Evolutionary conservation across 31 red algal species (phyloP).

Genomic region (Endocladia muricata): DNA sequence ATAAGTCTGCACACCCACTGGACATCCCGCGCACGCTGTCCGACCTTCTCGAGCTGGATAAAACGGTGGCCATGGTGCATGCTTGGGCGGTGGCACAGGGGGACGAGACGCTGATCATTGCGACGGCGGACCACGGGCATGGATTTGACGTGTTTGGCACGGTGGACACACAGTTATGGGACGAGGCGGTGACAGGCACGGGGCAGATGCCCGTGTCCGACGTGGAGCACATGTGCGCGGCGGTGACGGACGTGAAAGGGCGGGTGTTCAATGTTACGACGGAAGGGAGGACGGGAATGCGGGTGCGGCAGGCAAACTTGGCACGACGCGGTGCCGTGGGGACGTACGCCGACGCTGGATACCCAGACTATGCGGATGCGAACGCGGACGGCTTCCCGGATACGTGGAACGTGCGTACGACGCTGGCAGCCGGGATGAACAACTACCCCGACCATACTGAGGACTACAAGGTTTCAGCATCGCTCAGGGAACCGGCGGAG

Average conservation of each 20-base stretch:
- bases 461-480: conserved; percentile 46
- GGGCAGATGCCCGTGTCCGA: conserved; percentile 23
- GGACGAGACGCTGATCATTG: conserved; percentile 58
- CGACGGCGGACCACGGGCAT: conserved; percentile 69
- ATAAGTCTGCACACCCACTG: conserved; percentile 71
- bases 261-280: not conserved
- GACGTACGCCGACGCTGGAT: conserved; percentile 43
- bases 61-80: conserved; percentile 28
- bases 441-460: conserved; percentile 65
- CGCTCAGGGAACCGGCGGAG: conserved; percentile 39
- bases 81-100: conserved; percentile 42
- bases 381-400: conserved; percentile 64
- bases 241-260: conserved; percentile 41
- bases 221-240: conserved; percentile 25
- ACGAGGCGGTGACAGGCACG: conserved; percentile 22
- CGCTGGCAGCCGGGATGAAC: conserved; percentile 58
- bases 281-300: conserved; percentile 5
- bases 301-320: conserved; percentile 15
- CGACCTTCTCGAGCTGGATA: conserved; percentile 62
- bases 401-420: conserved; percentile 63
- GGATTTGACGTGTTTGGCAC: conserved; percentile 71
- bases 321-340: conserved; percentile 39
- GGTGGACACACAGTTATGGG: conserved; percentile 51
- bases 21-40: conserved; percentile 48
- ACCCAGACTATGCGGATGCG: conserved; percentile 43